phyloP scores from a whole-genome alignment of 2,329 filamentous ascomycete genomes.

The Coccinonectria pachysandricola region DNA sequence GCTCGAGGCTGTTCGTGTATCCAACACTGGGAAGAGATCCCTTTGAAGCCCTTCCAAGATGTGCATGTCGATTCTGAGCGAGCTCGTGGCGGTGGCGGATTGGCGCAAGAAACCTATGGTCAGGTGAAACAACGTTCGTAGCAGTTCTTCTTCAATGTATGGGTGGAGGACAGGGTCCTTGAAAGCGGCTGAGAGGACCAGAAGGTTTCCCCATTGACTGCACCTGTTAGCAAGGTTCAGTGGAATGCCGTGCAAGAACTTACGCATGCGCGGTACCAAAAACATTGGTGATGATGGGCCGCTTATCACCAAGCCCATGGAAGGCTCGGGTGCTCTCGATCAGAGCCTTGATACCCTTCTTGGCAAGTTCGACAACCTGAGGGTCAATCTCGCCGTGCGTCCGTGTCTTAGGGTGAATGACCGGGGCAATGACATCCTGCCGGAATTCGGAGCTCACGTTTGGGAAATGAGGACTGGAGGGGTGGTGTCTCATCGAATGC shows the following conservation, averaged over 20 bases:
- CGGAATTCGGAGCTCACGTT: slow-evolving; percentile 25
- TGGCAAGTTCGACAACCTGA: slow-evolving; percentile 44
- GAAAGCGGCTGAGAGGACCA: slow-evolving; percentile 78
- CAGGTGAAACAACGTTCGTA: slow-evolving; percentile 53
- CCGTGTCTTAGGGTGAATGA: slow-evolving; percentile 27
- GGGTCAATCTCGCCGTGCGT: slow-evolving; percentile 30
- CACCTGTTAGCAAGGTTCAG: slow-evolving; percentile 5
- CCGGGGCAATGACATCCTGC: slow-evolving; percentile 26
- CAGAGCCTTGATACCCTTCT: slow-evolving; percentile 59
- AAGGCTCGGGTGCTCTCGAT: slow-evolving; percentile 82
- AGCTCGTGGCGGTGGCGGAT: slow-evolving; percentile 62
- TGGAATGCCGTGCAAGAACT: slow-evolving; percentile 30
- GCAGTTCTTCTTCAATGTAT: slow-evolving; percentile 43
- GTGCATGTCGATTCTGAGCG: slow-evolving; percentile 60
- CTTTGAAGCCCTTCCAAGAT: slow-evolving; percentile 53
- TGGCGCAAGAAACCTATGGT: slow-evolving; percentile 70
- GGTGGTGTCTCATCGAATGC: slow-evolving; percentile 26
- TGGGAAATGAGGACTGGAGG: slow-evolving; percentile 23
- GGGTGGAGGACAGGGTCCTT: slow-evolving; percentile 51
- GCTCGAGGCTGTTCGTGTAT: slow-evolving; percentile 26
- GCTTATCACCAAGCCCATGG: slow-evolving; percentile 48
- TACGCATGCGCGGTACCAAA: slow-evolving; percentile 95
- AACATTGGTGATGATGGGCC: slow-evolving; percentile 86
- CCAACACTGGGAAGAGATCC: slow-evolving; percentile 29
- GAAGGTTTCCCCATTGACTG: slow-evolving; percentile 93